A percentile compares a stretch with the other conserved stretches of the same genome.
Conservation (phyloP, 805 yeast species). For the Candida vaughaniae region DNA sequence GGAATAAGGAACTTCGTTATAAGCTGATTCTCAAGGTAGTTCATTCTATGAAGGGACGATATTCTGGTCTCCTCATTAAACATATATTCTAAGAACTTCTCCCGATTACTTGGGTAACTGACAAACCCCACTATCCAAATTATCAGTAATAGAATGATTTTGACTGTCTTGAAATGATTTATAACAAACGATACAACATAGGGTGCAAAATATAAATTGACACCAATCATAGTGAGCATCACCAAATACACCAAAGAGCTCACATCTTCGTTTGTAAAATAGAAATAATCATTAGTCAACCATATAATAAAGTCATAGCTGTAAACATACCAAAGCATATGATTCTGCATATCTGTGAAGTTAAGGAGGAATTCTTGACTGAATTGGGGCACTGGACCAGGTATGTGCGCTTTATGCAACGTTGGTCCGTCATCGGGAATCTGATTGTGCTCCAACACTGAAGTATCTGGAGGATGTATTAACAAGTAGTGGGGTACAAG, state of each 20-base stretch:
- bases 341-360: conserved; percentile 81
- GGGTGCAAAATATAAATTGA: conserved; percentile 27
- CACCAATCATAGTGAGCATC: conserved; percentile 23
- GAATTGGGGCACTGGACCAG: conserved; percentile 75
- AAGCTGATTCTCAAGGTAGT: conserved; percentile 45
- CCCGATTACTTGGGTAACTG: conserved; percentile 57
- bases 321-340: conserved; percentile 63
- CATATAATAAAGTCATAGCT: conserved; percentile 57
- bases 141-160: conserved; percentile 24
- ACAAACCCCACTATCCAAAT: conserved; percentile 50
- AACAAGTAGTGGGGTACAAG: conserved; percentile 67
- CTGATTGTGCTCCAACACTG: conserved; percentile 27
- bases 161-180: conserved; percentile 26
- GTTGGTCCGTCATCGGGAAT: conserved; percentile 47
- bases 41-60: conserved; percentile 45
- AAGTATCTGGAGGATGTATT: conserved; percentile 61
- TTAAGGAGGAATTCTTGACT: conserved; percentile 76
- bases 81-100: conserved; percentile 42
- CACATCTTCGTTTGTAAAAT: conserved; percentile 60
- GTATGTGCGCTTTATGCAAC: conserved; percentile 46
- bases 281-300: conserved; percentile 55
- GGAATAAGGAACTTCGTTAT: conserved; percentile 13
- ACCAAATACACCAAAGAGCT: conserved; percentile 52
- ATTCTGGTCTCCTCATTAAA: conserved; percentile 68
- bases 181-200: conserved; percentile 30